Evolutionary conservation across 495 filamentous ascomycete species (phyloP), one percentile per base, ranked within the genome.

Genomic region (Tuber magnatum): DNA sequence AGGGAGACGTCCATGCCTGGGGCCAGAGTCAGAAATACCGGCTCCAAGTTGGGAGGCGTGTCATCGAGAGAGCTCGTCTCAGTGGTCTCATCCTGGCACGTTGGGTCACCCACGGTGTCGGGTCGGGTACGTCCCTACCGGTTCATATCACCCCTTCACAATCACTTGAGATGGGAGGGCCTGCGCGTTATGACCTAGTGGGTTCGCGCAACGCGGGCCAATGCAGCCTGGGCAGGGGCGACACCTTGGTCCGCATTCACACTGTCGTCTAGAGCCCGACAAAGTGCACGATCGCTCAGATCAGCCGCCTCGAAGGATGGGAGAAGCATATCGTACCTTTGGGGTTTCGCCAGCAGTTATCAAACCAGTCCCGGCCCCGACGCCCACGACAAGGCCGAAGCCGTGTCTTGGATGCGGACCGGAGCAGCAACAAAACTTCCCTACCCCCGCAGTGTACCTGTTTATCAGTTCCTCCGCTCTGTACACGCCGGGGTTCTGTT

Each of bases 181-280:
- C 74, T 94, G 88, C 83, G 86, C 90, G 35, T 98, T 93, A 93
- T 94, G 94, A 12, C 84, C 93, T 46, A 98, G 97, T 85, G 92
- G 90, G 82, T 97, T 91, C 81, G 92, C 90, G 69, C 90, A 94
- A 83, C 92, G 91, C 16, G 95, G 92, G 68, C 87, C 88, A 69
- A 32, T 72, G 38, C 77, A 79, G 39, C 93, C 90, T 39, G 93
- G 93, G 74, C 87, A 89, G 32, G 87, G 90, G n/a, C 74, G 74
- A 78, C 73, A 87, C 89, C 43, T 85, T 86, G 56, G 85, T 92
- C 71, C 83, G 86, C 14, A 86, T 86, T 68, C 90, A 91, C 2
- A 86, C 87, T 20, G 82, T 88, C n/a, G 89, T 93, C 51, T 76
- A 89, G 12, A 86, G 86, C 7, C 87, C 97, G 41, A 81, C 83